Base-by-base conservation (phyloP, 2,329 filamentous ascomycete species). In the Ceratocystis huliohia region DNA sequence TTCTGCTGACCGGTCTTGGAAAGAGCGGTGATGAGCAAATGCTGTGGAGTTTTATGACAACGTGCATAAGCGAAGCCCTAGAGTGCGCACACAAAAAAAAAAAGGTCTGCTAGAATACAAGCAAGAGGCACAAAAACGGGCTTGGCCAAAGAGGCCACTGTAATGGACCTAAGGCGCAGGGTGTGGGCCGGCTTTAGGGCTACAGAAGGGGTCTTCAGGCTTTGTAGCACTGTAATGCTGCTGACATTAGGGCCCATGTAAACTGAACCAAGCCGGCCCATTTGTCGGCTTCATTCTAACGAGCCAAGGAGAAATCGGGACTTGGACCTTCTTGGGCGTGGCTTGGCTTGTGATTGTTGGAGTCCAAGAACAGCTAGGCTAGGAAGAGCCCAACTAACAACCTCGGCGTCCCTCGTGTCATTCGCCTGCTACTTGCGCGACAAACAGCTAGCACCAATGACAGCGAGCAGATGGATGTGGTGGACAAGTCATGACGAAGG, bases 11-110 rank as follows among this genome's bases (percentile, higher is more conserved):
- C 15, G 5, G 8, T 25, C 53, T 57, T 57, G 10, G 28, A 57
- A 57, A 57, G 22, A 57, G 53, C 53, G 53, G 53, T 57, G 53
- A 57, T 57, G 22, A 25, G 22, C n/a, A 50, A 25, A 22, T 25
- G 8, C 5, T 30, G 50, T 56, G 50, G 20, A 22, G 50, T 56
- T 22, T 41, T 10, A 13, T 13, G 37, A 13, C 7, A 22, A 13
- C 25, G 53, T 57, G 53, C 53, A 57, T 57, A 57, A 57, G 53
- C 53, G 53, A 57, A 57, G 50, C 63, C 46, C 63, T 44, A 64
- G 53, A 33, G 53, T 28, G 53, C 13, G 53, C 25, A 57, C 53
- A 28, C 30, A 57, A 15, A 13, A 10, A 13, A 22, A 20, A 20
- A 8, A 1, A 22, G n/a, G n/a, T 50, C n/a, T 7, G 4, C 15